Conservation (phyloP, 1,284 basidiomycete genomes). For the Amylostereum chailletii region DNA sequence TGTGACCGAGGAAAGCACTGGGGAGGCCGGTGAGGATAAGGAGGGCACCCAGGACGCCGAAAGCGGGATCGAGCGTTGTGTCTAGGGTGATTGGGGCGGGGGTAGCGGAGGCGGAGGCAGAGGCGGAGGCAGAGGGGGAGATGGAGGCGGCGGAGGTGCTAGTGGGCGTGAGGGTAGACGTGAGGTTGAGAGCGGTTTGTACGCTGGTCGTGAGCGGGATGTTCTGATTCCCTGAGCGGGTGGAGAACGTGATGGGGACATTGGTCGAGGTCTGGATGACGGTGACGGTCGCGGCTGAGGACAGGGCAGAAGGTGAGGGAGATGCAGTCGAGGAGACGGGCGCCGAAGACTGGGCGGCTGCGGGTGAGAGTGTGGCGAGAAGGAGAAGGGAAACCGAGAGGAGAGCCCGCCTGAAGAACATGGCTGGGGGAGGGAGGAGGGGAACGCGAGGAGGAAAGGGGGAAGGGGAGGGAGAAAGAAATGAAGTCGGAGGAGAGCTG, state of each 20-base stretch:
- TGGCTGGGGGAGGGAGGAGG: slow-evolving; percentile 10
- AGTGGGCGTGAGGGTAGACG: slow-evolving; percentile 35
- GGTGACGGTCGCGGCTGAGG: slow-evolving; percentile 23
- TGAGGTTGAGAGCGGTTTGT: slow-evolving; percentile 52
- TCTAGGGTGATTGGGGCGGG: slow-evolving; percentile 51
- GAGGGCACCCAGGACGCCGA: slow-evolving; percentile 81
- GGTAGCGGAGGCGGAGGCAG: slow-evolving; percentile 37
- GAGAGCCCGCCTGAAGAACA: slow-evolving; percentile 9
- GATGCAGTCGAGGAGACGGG: slow-evolving; percentile 12
- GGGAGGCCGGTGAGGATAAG: slow-evolving; percentile 87
- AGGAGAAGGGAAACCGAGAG: slow-evolving; percentile 10
- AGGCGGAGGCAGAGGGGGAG: slow-evolving; percentile 26
- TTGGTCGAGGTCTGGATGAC: slow-evolving; percentile 41
- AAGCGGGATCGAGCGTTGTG: slow-evolving; percentile 80
- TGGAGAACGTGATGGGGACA: slow-evolving; percentile 37
- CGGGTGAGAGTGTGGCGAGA: slow-evolving; percentile 1
- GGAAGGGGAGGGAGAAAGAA: neutral
- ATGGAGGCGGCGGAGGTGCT: slow-evolving; percentile 20
- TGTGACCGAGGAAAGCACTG: slow-evolving; percentile 86
- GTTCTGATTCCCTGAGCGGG: slow-evolving; percentile 37
- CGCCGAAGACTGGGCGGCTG: slow-evolving; percentile 11
- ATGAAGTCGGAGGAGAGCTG: slow-evolving; percentile 3
- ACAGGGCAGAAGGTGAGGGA: slow-evolving; percentile 12
- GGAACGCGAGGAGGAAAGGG: slow-evolving; percentile 11
- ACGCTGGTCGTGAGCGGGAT: slow-evolving; percentile 42